Conservation (phyloP, 495 filamentous ascomycete species). For the Trichoderma gamsii region DNA sequence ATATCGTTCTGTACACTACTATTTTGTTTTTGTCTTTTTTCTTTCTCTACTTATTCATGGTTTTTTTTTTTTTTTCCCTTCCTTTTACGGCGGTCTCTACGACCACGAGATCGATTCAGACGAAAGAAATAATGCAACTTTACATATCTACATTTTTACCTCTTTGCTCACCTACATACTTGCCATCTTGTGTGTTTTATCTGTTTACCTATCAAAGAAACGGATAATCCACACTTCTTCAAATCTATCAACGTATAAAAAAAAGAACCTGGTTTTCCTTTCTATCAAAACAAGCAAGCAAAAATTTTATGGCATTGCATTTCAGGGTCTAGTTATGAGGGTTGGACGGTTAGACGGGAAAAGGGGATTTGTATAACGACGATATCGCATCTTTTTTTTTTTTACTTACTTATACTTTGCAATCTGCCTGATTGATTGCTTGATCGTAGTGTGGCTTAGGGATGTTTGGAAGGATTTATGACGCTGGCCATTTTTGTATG, state of each 20-base stretch:
- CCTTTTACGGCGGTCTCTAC: neutral
- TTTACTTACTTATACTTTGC: no score
- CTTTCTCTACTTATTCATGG: neutral
- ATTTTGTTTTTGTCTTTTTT: neutral
- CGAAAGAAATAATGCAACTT: neutral
- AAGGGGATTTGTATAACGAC: no score
- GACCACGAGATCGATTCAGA: neutral
- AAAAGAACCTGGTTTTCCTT: no score
- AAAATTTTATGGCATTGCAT: no score
- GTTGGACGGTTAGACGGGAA: no score
- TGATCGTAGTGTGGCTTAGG: no score
- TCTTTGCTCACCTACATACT: neutral
- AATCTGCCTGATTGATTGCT: no score
- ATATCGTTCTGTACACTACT: neutral
- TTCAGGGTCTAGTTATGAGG: no score
- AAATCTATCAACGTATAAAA: neutral
- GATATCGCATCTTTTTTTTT: no score
- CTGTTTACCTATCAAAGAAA: neutral
- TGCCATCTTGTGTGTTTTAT: neutral
- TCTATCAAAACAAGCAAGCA: no score
- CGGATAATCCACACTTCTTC: neutral
- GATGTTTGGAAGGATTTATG: neutral
- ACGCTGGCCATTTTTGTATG: conserved; percentile 1
- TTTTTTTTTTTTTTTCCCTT: no score
- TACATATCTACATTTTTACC: neutral